A percentile compares a stretch with the other conserved stretches of the same genome.
phyloP scores from a whole-genome alignment of 257 asterid genomes.

The Solanum chiquidenum region DNA sequence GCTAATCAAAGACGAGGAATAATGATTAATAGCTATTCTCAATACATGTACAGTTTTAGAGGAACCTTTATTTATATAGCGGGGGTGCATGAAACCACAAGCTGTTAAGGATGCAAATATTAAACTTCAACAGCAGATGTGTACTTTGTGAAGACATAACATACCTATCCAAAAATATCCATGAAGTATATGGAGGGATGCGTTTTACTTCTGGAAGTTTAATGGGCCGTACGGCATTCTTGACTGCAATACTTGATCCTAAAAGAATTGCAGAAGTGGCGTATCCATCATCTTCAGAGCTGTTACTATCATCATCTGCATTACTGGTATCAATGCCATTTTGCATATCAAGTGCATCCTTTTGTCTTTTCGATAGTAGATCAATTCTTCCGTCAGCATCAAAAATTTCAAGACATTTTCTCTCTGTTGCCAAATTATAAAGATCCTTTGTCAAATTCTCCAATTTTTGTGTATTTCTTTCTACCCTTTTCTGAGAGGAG shows the following conservation, averaged over 20 bases:
- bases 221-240: constrained; percentile 93
- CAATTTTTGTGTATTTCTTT: constrained; percentile 54
- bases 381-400: constrained; percentile 41
- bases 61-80: neutral
- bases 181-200: constrained; percentile 76
- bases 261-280: constrained; percentile 88
- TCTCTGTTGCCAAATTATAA: constrained; percentile 50
- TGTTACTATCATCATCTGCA: constrained; percentile 56
- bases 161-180: constrained; percentile 95
- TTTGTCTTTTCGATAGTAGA: constrained; percentile 76
- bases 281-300: constrained; percentile 80
- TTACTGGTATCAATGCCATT: constrained; percentile 52
- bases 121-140: neutral
- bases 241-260: constrained; percentile 96
- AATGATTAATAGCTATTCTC: neutral
- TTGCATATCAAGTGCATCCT: constrained; percentile 87
- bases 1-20: neutral
- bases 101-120: neutral
- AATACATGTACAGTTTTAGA: neutral
- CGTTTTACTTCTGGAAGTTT: constrained; percentile 68
- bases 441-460: constrained; percentile 41
- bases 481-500: constrained; percentile 52
- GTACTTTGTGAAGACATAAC: constrained; percentile 3
- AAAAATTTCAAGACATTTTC: constrained; percentile 40
- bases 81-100: neutral